Conservation (phyloP, 2,329 filamentous ascomycete genomes). For the Arthroderma uncinatum region DNA sequence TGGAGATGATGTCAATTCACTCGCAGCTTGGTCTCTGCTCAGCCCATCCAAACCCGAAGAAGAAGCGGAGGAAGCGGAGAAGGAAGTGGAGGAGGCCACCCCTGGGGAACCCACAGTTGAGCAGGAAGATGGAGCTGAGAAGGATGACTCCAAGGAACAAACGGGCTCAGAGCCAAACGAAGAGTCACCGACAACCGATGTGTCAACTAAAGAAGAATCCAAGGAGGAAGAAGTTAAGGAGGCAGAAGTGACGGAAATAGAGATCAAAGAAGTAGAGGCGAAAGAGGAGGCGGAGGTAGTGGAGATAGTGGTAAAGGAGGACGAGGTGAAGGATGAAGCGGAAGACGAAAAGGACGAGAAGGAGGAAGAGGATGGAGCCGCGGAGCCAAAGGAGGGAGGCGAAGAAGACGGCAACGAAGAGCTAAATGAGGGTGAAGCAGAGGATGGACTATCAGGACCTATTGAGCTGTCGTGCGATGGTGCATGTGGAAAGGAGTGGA, state of each 20-base stretch:
- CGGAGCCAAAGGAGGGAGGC: not conserved
- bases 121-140: not conserved
- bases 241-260: not conserved
- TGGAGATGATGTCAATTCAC: conserved; percentile 19
- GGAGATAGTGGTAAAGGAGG: not conserved
- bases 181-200: not conserved
- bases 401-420: not conserved
- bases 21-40: conserved; percentile 22
- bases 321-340: not conserved
- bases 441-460: not conserved
- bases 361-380: conserved; percentile 3
- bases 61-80: not conserved
- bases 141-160: not conserved
- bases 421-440: not conserved
- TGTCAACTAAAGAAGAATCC: not conserved
- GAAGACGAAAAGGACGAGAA: not conserved
- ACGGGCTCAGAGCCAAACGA: not conserved
- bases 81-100: not conserved
- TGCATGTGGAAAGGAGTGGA: conserved; percentile 14
- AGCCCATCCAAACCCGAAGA: conserved; percentile 10
- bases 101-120: not conserved
- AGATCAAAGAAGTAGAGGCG: not conserved
- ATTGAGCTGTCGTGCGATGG: conserved; percentile 13
- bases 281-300: not conserved
- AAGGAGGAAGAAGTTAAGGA: not conserved